Evolutionary conservation across 352 stramenopile genomes (phyloP), one percentile per base, ranked within the genome.

Genomic region (Pseudoperonospora humuli): DNA sequence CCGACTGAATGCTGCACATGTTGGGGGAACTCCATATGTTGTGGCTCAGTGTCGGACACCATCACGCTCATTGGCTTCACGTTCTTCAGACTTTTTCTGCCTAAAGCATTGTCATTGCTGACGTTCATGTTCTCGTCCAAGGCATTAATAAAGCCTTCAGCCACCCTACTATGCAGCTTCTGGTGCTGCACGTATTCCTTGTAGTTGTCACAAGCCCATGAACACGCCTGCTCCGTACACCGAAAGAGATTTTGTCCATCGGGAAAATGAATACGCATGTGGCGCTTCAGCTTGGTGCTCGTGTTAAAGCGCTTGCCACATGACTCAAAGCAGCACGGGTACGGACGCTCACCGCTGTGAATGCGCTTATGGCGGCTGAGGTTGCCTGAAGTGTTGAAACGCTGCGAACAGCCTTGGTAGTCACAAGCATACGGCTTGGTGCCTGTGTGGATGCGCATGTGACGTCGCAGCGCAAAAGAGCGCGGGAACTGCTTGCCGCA

Each of bases 351-450:
- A 35, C 81, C 81, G 32, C 69, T 87, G 59, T 93, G 81, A 53
- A 90, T 93, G 54, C 80, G 78, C 50, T 91, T 91, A 63, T 93
- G 81, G 39, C 81, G 76, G 44, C 76, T 90, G 7, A 93, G 44
- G 53, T 93, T 93, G 9, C 81, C 81, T 7, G 81, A 93, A 57
- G 81, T 93, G 55, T 88, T 91, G 61, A 93, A 93, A 9, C 78
- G 66, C 49, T 88, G 74, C 31, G 61, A 27, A 54, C 78, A 91
- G 54, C 77, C 77, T 5, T 84, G 61, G 40, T 73, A 73, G 57
- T 91, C 76, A 36, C 81, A 93, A 14, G 54, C 73, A 53, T 91
- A 93, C 17, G 78, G 81, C 40, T 88, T 88, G 36, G 54, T 87
- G 48, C 78, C 76, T 27, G 79, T 90, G 61, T 91, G 79, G 49